phyloP scores from a whole-genome alignment of 2,329 filamentous ascomycete genomes.

The Diaporthe nobilis region DNA sequence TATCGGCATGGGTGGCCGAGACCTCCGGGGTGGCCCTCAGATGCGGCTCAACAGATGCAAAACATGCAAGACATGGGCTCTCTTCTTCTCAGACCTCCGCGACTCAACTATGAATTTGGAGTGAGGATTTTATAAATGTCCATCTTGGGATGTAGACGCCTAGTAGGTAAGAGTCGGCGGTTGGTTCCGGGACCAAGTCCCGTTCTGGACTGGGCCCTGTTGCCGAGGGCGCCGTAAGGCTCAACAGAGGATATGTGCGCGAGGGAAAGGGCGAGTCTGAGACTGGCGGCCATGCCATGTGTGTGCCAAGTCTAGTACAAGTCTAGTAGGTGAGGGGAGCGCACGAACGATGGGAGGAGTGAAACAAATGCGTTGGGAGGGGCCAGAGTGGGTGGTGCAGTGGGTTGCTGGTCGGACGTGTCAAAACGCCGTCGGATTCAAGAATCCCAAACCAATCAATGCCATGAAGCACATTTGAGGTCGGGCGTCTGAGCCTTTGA shows the following conservation, averaged over 20 bases:
- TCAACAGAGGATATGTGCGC: background rate
- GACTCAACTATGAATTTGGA: background rate
- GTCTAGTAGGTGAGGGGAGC: background rate
- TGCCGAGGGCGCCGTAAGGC: constrained; percentile 11
- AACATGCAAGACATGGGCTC: background rate
- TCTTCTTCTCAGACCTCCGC: no score
- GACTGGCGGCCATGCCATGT: constrained; percentile 2
- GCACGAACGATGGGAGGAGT: constrained; percentile 1
- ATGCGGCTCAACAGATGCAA: constrained; percentile 25
- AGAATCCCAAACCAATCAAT: constrained; percentile 30
- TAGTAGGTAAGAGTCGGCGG: background rate
- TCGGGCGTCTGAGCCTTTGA: constrained; percentile 26
- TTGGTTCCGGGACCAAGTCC: constrained; percentile 10
- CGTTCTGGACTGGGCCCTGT: constrained; percentile 4
- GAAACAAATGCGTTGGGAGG: constrained; percentile 27
- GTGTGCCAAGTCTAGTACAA: background rate
- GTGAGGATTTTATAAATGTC: background rate
- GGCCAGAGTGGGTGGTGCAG: background rate
- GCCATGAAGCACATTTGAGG: constrained; percentile 14
- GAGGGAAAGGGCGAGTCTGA: background rate
- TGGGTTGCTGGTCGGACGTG: constrained; percentile 20
- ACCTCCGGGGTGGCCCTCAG: background rate
- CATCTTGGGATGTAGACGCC: background rate
- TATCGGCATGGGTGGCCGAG: constrained; percentile 16
- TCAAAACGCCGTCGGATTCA: constrained; percentile 32